A percentile compares a stretch with the other conserved stretches of the same genome.
Evolutionary conservation across 768 basidiomycete genomes (phyloP).

Genomic region (Tricholoma bakamatsutake): DNA sequence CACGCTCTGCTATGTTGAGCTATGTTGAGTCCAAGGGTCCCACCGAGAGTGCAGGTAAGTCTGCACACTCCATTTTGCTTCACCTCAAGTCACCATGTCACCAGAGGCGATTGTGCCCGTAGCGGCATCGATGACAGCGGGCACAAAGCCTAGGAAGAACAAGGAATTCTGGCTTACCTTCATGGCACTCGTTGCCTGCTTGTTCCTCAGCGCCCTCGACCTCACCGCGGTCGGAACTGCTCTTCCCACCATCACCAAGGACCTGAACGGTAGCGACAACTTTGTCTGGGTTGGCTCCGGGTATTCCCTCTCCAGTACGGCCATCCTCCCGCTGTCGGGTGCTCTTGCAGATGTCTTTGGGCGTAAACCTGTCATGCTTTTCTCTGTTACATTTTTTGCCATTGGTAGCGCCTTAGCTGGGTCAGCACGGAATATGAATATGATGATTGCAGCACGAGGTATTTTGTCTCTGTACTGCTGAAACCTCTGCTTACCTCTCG

Average conservation of each 20-base stretch:
- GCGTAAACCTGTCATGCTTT: conserved; percentile 25
- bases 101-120: not conserved
- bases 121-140: not conserved
- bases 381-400: conserved; percentile 24
- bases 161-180: not conserved
- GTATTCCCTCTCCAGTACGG: conserved; percentile 34
- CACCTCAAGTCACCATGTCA: not conserved
- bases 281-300: conserved; percentile 9
- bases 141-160: not conserved
- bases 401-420: conserved; percentile 34
- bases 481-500: not conserved
- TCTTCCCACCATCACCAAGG: conserved; percentile 7
- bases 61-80: not conserved
- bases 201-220: not conserved
- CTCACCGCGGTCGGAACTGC: not conserved
- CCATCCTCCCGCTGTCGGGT: conserved; percentile 30
- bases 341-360: conserved; percentile 28
- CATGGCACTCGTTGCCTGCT: not conserved
- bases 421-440: conserved; percentile 31
- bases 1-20: no score
- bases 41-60: no score
- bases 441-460: conserved; percentile 34
- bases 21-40: no score
- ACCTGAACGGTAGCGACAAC: not conserved
- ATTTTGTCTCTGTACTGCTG: not conserved